Percentiles rank a stretch among this genome's conserved stretches.
phyloP scores from a whole-genome alignment of 345 rosid genomes.

The Leavenworthia alabamica region DNA sequence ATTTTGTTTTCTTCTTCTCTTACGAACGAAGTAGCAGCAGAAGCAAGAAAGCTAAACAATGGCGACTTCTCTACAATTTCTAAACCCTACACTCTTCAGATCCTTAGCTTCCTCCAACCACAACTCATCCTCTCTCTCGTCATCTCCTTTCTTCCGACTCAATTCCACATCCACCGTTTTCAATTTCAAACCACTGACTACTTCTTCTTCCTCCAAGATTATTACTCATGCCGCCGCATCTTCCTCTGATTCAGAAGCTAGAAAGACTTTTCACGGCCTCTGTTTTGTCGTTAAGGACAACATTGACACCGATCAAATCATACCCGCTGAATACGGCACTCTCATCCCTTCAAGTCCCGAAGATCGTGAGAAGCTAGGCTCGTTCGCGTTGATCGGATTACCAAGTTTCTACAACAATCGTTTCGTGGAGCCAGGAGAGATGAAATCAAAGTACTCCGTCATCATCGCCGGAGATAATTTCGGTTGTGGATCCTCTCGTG shows the following conservation, averaged over 20 bases:
- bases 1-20: neutral
- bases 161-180: neutral
- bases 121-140: neutral
- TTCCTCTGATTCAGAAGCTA: neutral
- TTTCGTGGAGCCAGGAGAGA: slow-evolving; percentile 45
- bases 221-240: slow-evolving; percentile 14
- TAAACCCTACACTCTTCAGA: slow-evolving; percentile 19
- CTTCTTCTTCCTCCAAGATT: slow-evolving; percentile 1
- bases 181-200: neutral
- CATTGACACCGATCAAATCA: slow-evolving; percentile 86
- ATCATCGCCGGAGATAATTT: slow-evolving; percentile 66
- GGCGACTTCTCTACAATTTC: slow-evolving; percentile 24
- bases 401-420: slow-evolving; percentile 49
- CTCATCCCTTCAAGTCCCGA: slow-evolving; percentile 65
- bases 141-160: neutral
- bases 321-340: slow-evolving; percentile 77
- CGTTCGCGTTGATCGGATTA: slow-evolving; percentile 68
- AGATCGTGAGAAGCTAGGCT: slow-evolving; percentile 73
- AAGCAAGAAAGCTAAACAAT: neutral
- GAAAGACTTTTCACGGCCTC: slow-evolving; percentile 54
- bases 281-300: slow-evolving; percentile 80
- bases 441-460: slow-evolving; percentile 53
- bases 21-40: neutral
- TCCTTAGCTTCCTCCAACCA: neutral
- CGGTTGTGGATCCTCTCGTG: slow-evolving; percentile 85